Base-by-base conservation (phyloP, 2,329 filamentous ascomycete genomes). In the Intubia oerlemansii region DNA sequence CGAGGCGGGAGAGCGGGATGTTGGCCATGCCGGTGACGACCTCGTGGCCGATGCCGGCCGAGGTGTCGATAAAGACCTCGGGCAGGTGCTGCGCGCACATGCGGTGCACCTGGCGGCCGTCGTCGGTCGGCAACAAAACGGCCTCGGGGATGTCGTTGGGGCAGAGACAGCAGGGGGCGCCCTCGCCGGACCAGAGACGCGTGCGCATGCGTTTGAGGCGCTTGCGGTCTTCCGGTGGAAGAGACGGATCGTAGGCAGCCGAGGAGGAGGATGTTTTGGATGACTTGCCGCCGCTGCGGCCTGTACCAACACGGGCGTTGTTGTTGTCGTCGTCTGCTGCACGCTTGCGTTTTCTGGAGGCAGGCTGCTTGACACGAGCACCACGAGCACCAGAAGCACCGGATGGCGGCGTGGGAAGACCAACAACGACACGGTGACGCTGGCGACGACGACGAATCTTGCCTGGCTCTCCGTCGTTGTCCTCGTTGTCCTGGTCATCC, bases 61-160 rank as follows among this genome's bases (percentile, higher is more conserved):
- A n/a, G 3, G 57, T 62, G 30, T 80, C 73, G 36, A 95, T 77
- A 45, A 69, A 90, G 0, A 85, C 93, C 51, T 95, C 88, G 1
- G 85, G 81, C 1, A 88, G 80, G 44, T 91, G 95, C n/a, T n/a
- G n/a, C n/a, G 84, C 88, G 50, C 88, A 98, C 21, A 85, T 64
- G 13, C 78, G 71, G 50, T 98, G 88, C 12, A 80, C 85, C 41
- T 78, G 74, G 38, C 80, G 70, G 21, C 80, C 82, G 45, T 88
- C 80, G 38, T 91, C 81, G 1, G 88, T 93, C 1, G 75, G 64
- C 9, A 98, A 52, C n/a, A 98, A 56, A 39, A 80, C 71, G 42
- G 85, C 71, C 30, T 71, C 77, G 14, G 74, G 67, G 34, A 88
- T 70, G 44, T 91, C 75, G 48, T 93, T 92, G 10, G 88, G 88